phyloP scores from a whole-genome alignment of 2,329 filamentous ascomycete species.

The Xylariales sp. region DNA sequence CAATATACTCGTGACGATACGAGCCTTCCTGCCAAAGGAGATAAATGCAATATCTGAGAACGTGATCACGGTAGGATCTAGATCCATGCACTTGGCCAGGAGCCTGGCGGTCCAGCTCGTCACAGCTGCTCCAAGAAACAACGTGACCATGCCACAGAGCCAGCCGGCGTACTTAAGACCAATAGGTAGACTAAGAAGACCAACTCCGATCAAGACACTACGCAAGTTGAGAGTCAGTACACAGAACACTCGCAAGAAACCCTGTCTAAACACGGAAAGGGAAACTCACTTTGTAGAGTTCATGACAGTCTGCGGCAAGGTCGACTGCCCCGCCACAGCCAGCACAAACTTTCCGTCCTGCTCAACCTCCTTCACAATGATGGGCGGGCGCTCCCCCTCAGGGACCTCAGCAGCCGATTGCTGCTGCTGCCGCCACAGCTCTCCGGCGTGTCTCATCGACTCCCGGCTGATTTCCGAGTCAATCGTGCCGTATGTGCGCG shows the following conservation, averaged over 20 bases:
- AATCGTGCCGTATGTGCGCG: constrained; percentile 51
- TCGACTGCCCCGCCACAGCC: constrained; percentile 88
- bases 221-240: constrained; percentile 7
- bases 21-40: constrained; percentile 78
- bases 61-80: constrained; percentile 80
- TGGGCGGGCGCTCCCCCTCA: constrained; percentile 62
- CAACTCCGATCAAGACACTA: constrained; percentile 80
- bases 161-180: constrained; percentile 85
- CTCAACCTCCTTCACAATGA: constrained; percentile 85
- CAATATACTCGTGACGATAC: constrained; percentile 76
- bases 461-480: constrained; percentile 33
- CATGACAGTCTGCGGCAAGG: constrained; percentile 89
- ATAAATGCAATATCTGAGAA: constrained; percentile 93
- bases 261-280: too few relatives aligned
- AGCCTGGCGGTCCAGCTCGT: constrained; percentile 85
- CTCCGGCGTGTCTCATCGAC: constrained; percentile 47
- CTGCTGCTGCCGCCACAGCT: constrained; percentile 51
- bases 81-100: constrained; percentile 82
- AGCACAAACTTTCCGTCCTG: constrained; percentile 75
- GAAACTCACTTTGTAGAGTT: constrained; percentile 77
- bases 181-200: constrained; percentile 81
- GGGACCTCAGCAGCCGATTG: constrained; percentile 40
- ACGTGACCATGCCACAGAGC: constrained; percentile 73
- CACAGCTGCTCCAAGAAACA: constrained; percentile 67
- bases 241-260: too few relatives aligned